Percentiles rank a stretch among this genome's conserved stretches.
Evolutionary conservation across 192 early-diverging fungal species (phyloP).

Genomic region (Coemansia sp.): DNA sequence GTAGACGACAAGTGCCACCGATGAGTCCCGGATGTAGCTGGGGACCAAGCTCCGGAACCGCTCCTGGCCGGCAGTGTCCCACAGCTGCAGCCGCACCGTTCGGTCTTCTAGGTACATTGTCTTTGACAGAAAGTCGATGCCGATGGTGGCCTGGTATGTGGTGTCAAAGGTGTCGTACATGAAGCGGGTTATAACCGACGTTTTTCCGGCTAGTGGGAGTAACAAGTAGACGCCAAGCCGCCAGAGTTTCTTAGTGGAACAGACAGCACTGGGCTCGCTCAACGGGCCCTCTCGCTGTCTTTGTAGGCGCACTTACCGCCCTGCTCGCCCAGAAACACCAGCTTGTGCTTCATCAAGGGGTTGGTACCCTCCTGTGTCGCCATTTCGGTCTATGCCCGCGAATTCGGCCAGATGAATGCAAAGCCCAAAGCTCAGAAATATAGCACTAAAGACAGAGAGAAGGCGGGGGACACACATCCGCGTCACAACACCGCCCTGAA

Average conservation of each 20-base stretch:
- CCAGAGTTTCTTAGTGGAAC: background rate
- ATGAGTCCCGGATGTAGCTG: conserved; percentile 96
- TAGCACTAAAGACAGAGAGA: background rate
- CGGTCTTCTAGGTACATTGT: conserved; percentile 99
- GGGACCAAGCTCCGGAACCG: conserved; percentile 96
- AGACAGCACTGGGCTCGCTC: background rate
- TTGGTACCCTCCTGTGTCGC: conserved; percentile 48
- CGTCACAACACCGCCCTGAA: no score
- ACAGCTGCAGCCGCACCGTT: conserved; percentile 95
- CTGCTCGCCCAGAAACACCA: conserved; percentile 99
- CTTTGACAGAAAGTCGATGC: conserved; percentile 98
- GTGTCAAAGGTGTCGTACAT: conserved; percentile 99
- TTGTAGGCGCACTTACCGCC: conserved; percentile 67
- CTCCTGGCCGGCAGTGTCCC: conserved; percentile 99
- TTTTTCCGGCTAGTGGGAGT: conserved; percentile 78
- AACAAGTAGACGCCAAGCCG: no score
- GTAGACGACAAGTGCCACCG: conserved; percentile 94
- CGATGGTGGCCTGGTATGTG: conserved; percentile 96
- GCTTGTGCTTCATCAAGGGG: conserved; percentile 88
- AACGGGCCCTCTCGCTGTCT: background rate
- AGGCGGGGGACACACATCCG: background rate
- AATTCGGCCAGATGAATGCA: no score
- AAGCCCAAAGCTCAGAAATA: no score
- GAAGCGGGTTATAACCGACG: conserved; percentile 97
- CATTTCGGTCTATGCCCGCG: conserved; percentile 10